These are phyloP conservation scores for Candida jianshihensis DNA, from an alignment of 805 yeast species.

Conservation along the genomic window DNA sequence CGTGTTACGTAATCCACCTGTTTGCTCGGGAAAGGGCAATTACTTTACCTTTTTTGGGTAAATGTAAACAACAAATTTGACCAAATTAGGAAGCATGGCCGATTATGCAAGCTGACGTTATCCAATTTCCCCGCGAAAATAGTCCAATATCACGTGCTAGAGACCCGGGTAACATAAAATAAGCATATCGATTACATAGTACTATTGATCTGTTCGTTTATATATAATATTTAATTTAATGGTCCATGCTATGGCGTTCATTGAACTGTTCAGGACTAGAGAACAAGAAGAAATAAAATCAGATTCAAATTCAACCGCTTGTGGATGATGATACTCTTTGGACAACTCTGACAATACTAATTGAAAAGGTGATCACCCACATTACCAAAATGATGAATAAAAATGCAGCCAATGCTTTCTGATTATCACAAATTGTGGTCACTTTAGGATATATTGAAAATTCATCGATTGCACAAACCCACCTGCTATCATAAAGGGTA, in stretches of 20 bases:
- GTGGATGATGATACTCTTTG: slow-evolving; percentile 40
- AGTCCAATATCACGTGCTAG: background rate
- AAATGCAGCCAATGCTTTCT: slow-evolving; percentile 71
- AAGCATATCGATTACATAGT: too few relatives aligned
- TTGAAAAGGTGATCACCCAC: slow-evolving; percentile 83
- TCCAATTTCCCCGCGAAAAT: background rate
- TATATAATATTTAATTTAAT: too few relatives aligned
- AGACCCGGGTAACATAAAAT: background rate
- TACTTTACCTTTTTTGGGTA: background rate
- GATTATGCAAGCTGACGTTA: background rate
- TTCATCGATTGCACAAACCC: slow-evolving; percentile 55
- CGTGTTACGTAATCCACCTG: background rate
- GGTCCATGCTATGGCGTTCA: too few relatives aligned
- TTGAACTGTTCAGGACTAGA: too few relatives aligned
- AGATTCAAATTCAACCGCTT: background rate
- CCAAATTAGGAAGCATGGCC: background rate
- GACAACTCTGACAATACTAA: slow-evolving; percentile 78
- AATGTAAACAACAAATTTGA: background rate
- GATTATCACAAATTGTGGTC: slow-evolving; percentile 63
- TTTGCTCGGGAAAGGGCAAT: too few relatives aligned
- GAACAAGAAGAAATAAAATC: too few relatives aligned
- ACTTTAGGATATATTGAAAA: slow-evolving; percentile 27
- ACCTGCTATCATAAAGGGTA: slow-evolving; percentile 68
- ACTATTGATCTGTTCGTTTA: too few relatives aligned
- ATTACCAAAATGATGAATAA: slow-evolving; percentile 64